Percentiles rank a stretch among this genome's conserved stretches.
These are phyloP conservation scores for Pseudocercospora eumusae DNA, from an alignment of 2,329 filamentous ascomycete species.

Conservation along the genomic window DNA sequence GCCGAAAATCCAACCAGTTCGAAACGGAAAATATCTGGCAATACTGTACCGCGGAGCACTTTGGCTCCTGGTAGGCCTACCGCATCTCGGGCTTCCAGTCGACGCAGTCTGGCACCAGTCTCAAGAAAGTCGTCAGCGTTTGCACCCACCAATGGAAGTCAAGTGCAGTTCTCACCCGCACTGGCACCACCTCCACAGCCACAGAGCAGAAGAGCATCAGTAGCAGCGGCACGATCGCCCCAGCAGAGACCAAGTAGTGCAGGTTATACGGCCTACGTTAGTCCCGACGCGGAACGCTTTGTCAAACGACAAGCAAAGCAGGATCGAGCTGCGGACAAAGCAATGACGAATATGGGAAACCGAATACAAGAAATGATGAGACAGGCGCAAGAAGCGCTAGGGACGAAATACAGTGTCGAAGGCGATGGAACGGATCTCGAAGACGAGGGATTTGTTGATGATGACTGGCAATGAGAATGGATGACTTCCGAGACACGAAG, in stretches of 20 bases:
- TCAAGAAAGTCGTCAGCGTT: slow-evolving; percentile 44
- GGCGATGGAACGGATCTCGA: slow-evolving; percentile 39
- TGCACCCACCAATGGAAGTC: slow-evolving; percentile 39
- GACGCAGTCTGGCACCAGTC: slow-evolving; percentile 45
- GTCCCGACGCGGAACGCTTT: slow-evolving; percentile 69
- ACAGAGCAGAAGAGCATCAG: slow-evolving; percentile 54
- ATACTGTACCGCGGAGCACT: slow-evolving; percentile 28
- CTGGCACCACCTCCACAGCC: slow-evolving; percentile 14
- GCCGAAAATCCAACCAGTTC: slow-evolving; percentile 56
- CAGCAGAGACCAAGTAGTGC: slow-evolving; percentile 27
- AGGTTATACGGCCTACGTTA: slow-evolving; percentile 37
- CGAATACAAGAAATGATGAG: slow-evolving; percentile 83
- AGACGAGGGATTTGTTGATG: slow-evolving; percentile 38
- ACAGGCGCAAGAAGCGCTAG: slow-evolving; percentile 83
- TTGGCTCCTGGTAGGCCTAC: slow-evolving; percentile 23
- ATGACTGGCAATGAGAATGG: slow-evolving; percentile 28
- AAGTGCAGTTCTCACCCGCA: slow-evolving; percentile 31
- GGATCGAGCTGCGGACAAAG: slow-evolving; percentile 75
- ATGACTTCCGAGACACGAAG: background rate
- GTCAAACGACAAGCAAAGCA: slow-evolving; percentile 70
- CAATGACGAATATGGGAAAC: slow-evolving; percentile 76
- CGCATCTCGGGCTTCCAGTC: slow-evolving; percentile 38
- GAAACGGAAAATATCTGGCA: slow-evolving; percentile 39
- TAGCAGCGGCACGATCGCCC: slow-evolving; percentile 53
- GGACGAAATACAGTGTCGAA: slow-evolving; percentile 48